Conservation (phyloP, 495 filamentous ascomycete genomes). For the Achaetomiella virescens region DNA sequence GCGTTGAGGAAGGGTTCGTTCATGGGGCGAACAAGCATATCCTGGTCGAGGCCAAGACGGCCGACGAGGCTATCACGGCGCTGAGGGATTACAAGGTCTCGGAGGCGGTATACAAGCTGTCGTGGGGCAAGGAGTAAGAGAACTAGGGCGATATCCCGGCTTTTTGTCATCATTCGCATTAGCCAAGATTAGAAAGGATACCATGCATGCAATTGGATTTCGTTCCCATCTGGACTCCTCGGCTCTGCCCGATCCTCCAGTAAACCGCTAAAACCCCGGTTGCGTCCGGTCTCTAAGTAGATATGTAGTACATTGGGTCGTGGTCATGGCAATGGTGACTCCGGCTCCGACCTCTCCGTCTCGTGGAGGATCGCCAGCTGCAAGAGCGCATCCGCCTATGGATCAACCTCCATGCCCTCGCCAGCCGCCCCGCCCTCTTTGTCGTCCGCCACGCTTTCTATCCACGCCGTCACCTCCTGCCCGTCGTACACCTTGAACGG, state of each 20-base stretch:
- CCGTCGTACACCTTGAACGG: constrained; percentile 92
- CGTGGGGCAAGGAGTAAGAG: constrained; percentile 66
- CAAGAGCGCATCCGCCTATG: constrained; percentile 16
- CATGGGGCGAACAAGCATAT: constrained; percentile 61
- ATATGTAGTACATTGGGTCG: background rate
- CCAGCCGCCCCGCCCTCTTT: constrained; percentile 45
- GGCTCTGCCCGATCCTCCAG: background rate
- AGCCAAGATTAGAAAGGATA: background rate
- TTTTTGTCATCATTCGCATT: background rate
- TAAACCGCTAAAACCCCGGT: background rate
- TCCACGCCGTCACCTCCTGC: constrained; percentile 71
- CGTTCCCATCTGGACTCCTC: background rate
- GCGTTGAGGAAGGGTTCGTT: constrained; percentile 73
- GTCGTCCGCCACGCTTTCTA: constrained; percentile 59
- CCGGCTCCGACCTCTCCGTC: background rate
- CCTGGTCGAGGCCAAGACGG: constrained; percentile 64
- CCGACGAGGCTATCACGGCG: constrained; percentile 63
- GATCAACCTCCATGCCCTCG: constrained; percentile 79
- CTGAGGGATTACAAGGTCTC: constrained; percentile 71
- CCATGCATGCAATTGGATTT: background rate
- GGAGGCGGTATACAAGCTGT: constrained; percentile 65
- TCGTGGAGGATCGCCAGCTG: background rate
- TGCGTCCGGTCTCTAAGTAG: background rate
- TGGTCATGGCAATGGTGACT: too few species aligned
- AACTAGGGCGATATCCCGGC: background rate